Evolutionary conservation across 176 grass and related monocot species (phyloP).

Genomic region (Avena eriantha): DNA sequence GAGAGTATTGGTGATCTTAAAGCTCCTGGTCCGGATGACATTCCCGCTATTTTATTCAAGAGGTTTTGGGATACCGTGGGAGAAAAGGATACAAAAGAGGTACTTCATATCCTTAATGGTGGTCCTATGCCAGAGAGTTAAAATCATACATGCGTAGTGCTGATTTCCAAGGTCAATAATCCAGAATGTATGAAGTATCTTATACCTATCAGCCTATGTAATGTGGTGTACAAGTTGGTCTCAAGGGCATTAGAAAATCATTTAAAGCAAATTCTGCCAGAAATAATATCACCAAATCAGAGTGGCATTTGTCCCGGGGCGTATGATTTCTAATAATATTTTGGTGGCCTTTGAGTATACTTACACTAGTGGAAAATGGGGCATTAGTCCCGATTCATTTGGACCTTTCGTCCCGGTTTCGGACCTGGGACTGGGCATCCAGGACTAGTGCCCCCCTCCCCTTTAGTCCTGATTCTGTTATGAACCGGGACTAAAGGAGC

Average conservation of each 20-base stretch:
- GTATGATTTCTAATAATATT: neutral
- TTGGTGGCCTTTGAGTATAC: neutral
- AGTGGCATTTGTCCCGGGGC: neutral
- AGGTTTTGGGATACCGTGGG: neutral
- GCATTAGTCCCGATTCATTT: no score
- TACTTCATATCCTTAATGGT: rapidly evolving
- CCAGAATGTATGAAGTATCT: neutral
- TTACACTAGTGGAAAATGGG: no score
- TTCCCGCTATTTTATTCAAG: neutral
- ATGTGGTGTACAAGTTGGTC: neutral
- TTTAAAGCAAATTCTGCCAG: neutral
- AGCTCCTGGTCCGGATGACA: neutral
- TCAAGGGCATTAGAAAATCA: neutral
- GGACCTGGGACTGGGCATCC: no score
- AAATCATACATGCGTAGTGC: neutral
- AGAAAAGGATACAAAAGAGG: rapidly evolving
- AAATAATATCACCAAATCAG: neutral
- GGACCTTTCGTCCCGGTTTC: no score
- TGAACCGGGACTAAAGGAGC: no score
- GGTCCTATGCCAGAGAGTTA: rapidly evolving
- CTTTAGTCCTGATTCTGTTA: no score
- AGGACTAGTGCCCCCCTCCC: no score
- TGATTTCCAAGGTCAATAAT: neutral
- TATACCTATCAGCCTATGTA: neutral
- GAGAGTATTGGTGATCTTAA: neutral